These are phyloP conservation scores for Phoma sp. DNA, from an alignment of 2,329 filamentous ascomycete species.

Conservation along the genomic window DNA sequence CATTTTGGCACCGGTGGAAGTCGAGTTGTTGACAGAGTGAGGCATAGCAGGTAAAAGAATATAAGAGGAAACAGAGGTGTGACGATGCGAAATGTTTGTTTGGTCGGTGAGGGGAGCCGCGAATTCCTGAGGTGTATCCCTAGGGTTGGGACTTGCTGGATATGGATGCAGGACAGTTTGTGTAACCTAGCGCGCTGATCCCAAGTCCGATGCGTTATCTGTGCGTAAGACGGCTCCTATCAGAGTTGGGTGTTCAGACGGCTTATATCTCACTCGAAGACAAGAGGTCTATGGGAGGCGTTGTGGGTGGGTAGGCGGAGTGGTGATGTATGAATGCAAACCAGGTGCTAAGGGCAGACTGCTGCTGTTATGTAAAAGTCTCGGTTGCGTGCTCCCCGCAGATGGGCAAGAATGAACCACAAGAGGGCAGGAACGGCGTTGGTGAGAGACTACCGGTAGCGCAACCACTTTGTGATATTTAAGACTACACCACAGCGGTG, in stretches of 20 bases:
- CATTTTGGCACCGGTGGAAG: conserved; percentile 42
- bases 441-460: conserved; percentile 8
- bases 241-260: conserved; percentile 6
- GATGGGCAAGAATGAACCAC: conserved; percentile 11
- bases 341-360: conserved; percentile 2
- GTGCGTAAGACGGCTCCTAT: conserved; percentile 20
- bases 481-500: conserved; percentile 12
- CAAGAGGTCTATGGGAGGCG: conserved; percentile 3
- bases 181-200: conserved; percentile 29
- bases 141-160: conserved; percentile 30
- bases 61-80: conserved; percentile 18
- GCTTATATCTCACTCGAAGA: conserved; percentile 7
- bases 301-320: conserved; percentile 2
- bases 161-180: conserved; percentile 33
- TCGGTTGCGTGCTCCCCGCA: conserved; percentile 10
- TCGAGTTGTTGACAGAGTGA: conserved; percentile 44
- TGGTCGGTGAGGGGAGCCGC: conserved; percentile 32
- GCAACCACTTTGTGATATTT: conserved; percentile 20
- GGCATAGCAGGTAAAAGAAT: conserved; percentile 37
- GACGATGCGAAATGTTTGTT: conserved; percentile 23
- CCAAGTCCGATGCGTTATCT: conserved; percentile 17
- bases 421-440: conserved; percentile 6
- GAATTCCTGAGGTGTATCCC: conserved; percentile 28
- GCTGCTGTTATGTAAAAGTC: conserved; percentile 13
- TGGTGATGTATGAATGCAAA: conserved; percentile 13